A percentile compares a stretch with the other conserved stretches of the same genome.
phyloP scores from a whole-genome alignment of 176 grass and related monocot species.

The Tillandsia leiboldiana region DNA sequence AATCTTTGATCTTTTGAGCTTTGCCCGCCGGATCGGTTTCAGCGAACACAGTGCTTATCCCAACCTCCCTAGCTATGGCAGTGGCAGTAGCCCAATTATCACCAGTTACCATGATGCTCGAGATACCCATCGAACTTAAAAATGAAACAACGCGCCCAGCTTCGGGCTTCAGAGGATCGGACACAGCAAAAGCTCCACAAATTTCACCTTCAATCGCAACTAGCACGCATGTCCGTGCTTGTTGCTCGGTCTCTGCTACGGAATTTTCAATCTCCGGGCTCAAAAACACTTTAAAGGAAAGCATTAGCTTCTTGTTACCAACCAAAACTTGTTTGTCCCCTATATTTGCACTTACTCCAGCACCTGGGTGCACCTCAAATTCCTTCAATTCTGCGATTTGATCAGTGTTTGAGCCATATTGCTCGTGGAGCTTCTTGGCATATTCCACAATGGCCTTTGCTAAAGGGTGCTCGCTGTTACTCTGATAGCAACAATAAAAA shows the following conservation, averaged over 20 bases:
- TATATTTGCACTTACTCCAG: conserved; percentile 68
- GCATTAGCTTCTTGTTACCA: conserved; percentile 89
- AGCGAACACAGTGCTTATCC: conserved; percentile 64
- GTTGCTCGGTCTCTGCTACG: conserved; percentile 54
- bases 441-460: conserved; percentile 82
- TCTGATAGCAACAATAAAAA: conserved; percentile 25
- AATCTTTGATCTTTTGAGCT: conserved; percentile 79
- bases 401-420: conserved; percentile 53
- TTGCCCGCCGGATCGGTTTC: conserved; percentile 88
- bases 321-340: conserved; percentile 66
- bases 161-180: conserved; percentile 91
- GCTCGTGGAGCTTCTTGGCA: conserved; percentile 63
- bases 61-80: conserved; percentile 84
- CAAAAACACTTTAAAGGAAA: conserved; percentile 49
- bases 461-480: conserved; percentile 91
- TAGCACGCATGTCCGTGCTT: conserved; percentile 82
- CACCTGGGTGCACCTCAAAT: conserved; percentile 84
- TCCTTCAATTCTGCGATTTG: conserved; percentile 57
- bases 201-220: conserved; percentile 61
- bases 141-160: conserved; percentile 60
- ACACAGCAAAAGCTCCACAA: conserved; percentile 72
- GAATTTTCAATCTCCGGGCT: conserved; percentile 49
- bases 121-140: conserved; percentile 75
- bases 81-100: conserved; percentile 92
- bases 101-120: conserved; percentile 91